These are phyloP conservation scores for Nakazawaea ishiwadae DNA, from an alignment of 805 yeast genomes.

Conservation along the genomic window DNA sequence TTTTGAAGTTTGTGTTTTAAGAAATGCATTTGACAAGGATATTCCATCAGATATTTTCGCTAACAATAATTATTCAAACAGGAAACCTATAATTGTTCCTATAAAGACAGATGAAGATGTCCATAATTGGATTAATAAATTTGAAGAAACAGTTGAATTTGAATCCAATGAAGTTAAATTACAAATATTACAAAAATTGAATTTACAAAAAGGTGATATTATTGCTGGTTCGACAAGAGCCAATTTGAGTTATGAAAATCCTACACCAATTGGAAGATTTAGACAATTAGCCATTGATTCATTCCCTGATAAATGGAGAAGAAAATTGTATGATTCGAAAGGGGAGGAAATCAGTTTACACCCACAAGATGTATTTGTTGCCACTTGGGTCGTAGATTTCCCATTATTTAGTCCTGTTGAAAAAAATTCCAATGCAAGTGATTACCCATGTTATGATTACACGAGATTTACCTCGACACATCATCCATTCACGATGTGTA, in stretches of 20 bases:
- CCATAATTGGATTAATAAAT: slow-evolving; percentile 37
- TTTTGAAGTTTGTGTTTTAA: slow-evolving; percentile 68
- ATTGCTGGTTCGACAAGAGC: slow-evolving; percentile 79
- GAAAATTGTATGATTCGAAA: slow-evolving; percentile 23
- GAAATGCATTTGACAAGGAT: slow-evolving; percentile 35
- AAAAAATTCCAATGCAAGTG: slow-evolving; percentile 24
- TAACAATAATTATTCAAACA: slow-evolving; percentile 39
- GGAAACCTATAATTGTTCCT: slow-evolving; percentile 55
- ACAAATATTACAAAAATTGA: slow-evolving; percentile 28
- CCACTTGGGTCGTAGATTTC: slow-evolving; percentile 86
- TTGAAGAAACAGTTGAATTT: slow-evolving; percentile 26
- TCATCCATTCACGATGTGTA: slow-evolving; percentile 96
- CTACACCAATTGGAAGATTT: slow-evolving; percentile 88
- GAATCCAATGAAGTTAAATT: slow-evolving; percentile 18
- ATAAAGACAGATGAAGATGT: slow-evolving; percentile 39
- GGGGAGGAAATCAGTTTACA: slow-evolving; percentile 20
- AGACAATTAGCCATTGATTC: slow-evolving; percentile 67
- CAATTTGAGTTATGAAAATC: slow-evolving; percentile 73
- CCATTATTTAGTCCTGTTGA: slow-evolving; percentile 86
- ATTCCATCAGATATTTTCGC: slow-evolving; percentile 37
- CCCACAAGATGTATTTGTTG: slow-evolving; percentile 43
- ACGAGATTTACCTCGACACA: slow-evolving; percentile 66
- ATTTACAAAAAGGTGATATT: slow-evolving; percentile 62
- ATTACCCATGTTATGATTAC: slow-evolving; percentile 60
- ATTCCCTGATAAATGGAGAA: slow-evolving; percentile 46